phyloP scores from a whole-genome alignment of 768 basidiomycete species.

The Fomitopsis pulvina region DNA sequence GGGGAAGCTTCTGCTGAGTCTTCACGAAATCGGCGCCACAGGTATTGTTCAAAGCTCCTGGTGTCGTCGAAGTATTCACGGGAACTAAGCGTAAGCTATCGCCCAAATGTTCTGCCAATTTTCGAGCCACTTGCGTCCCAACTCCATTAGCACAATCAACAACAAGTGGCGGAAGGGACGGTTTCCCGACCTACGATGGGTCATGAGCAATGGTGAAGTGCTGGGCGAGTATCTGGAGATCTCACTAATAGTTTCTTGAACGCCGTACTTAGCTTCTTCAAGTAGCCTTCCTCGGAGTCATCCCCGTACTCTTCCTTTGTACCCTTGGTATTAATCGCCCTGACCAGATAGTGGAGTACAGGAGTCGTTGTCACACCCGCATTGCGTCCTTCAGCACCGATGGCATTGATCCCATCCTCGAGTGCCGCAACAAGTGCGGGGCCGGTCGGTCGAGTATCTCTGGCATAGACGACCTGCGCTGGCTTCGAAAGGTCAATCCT shows the following conservation, averaged over 20 bases:
- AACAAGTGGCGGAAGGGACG: conserved; percentile 51
- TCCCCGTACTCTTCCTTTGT: conserved; percentile 74
- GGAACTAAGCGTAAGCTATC: conserved; percentile 55
- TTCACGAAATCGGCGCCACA: conserved; percentile 98
- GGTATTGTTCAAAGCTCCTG: conserved; percentile 72
- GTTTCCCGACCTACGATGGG: conserved; percentile 48
- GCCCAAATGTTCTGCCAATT: conserved; percentile 54
- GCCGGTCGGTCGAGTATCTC: conserved; percentile 91
- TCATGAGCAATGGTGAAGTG: neutral
- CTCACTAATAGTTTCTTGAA: conserved; percentile 86
- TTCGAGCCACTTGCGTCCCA: conserved; percentile 66
- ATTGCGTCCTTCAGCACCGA: conserved; percentile 62
- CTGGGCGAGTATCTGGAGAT: conserved; percentile 5
- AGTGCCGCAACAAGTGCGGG: conserved; percentile 67
- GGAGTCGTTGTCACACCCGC: conserved; percentile 91
- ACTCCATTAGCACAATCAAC: conserved; percentile 99
- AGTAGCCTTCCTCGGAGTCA: conserved; percentile 79
- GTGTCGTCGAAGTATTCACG: conserved; percentile 59
- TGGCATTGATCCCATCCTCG: conserved; percentile 73
- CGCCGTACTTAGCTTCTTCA: conserved; percentile 69
- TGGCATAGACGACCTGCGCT: conserved; percentile 80
- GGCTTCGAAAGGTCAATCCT: conserved; percentile 79
- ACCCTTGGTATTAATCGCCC: conserved; percentile 81
- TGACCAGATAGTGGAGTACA: conserved; percentile 90
- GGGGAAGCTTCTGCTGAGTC: conserved; percentile 82